Percentiles rank a stretch among this genome's conserved stretches.
phyloP scores from a whole-genome alignment of 192 early-diverging fungal genomes.

The Lunasporangiospora selenospora region DNA sequence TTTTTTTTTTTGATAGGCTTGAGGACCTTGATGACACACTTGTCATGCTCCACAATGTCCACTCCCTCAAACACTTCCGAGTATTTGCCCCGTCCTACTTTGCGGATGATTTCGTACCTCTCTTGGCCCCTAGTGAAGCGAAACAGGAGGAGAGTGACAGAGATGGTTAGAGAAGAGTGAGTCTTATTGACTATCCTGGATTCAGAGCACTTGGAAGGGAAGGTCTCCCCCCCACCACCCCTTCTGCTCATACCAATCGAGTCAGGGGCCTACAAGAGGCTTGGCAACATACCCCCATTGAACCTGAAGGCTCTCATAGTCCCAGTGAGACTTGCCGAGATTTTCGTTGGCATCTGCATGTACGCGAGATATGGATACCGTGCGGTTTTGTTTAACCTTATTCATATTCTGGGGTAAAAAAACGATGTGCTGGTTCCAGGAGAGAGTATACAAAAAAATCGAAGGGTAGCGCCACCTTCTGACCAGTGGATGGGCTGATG shows the following conservation, averaged over 20 bases:
- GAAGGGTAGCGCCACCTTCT: too few relatives aligned
- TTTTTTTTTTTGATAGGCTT: constrained; percentile 99
- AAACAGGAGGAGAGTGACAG: background rate
- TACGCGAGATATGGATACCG: constrained; percentile 61
- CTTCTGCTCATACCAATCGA: background rate
- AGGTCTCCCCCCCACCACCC: background rate
- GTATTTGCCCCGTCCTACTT: constrained; percentile 98
- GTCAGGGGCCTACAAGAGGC: background rate
- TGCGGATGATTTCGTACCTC: constrained; percentile 97
- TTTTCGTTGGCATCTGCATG: constrained; percentile 87
- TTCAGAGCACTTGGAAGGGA: background rate
- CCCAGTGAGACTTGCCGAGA: constrained; percentile 89
- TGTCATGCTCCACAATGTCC: constrained; percentile 77
- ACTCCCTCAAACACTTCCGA: constrained; percentile 98
- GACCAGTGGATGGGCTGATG: too few relatives aligned
- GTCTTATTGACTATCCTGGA: background rate
- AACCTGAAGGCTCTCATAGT: constrained; percentile 91
- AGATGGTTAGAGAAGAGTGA: background rate
- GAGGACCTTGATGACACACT: constrained; percentile 97
- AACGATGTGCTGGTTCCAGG: too few relatives aligned
- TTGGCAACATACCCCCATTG: constrained; percentile 83
- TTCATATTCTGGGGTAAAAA: constrained; percentile 5
- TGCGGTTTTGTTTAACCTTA: constrained; percentile 40
- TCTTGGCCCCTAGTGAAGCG: constrained; percentile 71
- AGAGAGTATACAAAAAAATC: too few relatives aligned